Evolutionary conservation across 1,284 basidiomycete genomes (phyloP), one percentile per base, ranked within the genome.

Genomic region (Pholiota adiposa): DNA sequence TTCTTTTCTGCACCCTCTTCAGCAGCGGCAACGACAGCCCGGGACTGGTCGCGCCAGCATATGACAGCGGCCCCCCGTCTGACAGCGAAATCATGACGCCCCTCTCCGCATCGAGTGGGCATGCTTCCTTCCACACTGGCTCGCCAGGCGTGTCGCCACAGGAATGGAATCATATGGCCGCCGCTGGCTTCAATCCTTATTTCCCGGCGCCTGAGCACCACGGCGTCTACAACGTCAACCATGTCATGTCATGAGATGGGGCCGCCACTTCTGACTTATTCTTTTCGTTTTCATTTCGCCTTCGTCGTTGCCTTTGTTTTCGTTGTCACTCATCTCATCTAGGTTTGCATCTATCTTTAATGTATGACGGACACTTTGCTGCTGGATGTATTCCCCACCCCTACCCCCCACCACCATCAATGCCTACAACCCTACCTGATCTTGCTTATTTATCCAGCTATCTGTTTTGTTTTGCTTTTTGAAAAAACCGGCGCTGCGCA

Each of bases 21-120:
- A 63, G 63, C 66, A 82, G 80, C 71, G 80, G 80, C 51, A 79
- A 75, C 69, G 77, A 80, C 71, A 71, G 78, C 60, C 72, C 76
- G 53, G 79, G 81, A 54, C 67, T 70, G 56, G 67, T 70, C 33
- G 70, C 73, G 12, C 64, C 74, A 50, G 67, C 76, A 2, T 82
- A 80, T 60, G 78, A 79, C 64, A 78, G 74, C 61, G 75, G 69
- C 51, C 66, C 66, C 53, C 82, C 86, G 2, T 82, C 85, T 1
- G 88, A 88, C 65, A 86, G 82, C 67, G 88, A 89, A 65, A 82
- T 90, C 60, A 75, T 90, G 78, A 85, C 87, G 25, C 87, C 88
- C 4, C 77, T 88, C 63, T 88, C 87, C 54, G 82, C 86, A 49
- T 86, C 88, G 59, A 85, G 82, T 67, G 83, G 82, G n/a, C 78